Percentiles rank a stretch among this genome's conserved stretches.
These are phyloP conservation scores for Kodamaea fungicola DNA, from an alignment of 1,139 yeast species.

Conservation along the genomic window DNA sequence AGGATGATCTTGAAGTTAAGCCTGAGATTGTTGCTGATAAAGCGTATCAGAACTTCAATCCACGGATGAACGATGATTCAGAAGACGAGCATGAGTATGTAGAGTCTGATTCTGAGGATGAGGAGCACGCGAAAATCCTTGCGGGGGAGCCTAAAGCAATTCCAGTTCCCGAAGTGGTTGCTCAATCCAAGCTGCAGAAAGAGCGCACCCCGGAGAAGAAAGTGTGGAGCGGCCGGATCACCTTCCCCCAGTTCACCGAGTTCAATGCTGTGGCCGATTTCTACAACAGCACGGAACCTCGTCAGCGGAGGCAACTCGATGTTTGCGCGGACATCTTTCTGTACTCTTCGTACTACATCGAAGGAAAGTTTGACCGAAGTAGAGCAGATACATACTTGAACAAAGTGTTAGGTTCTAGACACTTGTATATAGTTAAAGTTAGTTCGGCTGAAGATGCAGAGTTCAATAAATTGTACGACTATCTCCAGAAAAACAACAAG, in stretches of 20 bases:
- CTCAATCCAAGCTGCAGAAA: background rate
- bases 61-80: slow-evolving; percentile 15
- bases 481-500: slow-evolving; percentile 47
- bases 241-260: slow-evolving; percentile 53
- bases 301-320: slow-evolving; percentile 23
- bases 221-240: slow-evolving; percentile 56
- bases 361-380: slow-evolving; percentile 57
- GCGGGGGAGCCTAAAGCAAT: background rate
- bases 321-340: slow-evolving; percentile 29
- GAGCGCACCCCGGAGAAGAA: slow-evolving; percentile 1
- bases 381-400: slow-evolving; percentile 58
- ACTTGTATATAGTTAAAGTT: slow-evolving; percentile 48
- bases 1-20: slow-evolving; percentile 9
- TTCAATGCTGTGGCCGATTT: slow-evolving; percentile 45
- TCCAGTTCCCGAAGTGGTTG: background rate
- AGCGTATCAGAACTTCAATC: slow-evolving; percentile 13
- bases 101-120: slow-evolving; percentile 3
- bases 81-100: slow-evolving; percentile 16
- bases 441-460: slow-evolving; percentile 22
- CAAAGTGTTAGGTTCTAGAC: slow-evolving; percentile 46
- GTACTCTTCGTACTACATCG: slow-evolving; percentile 42
- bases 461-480: slow-evolving; percentile 50
- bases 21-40: background rate
- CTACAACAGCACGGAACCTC: slow-evolving; percentile 32
- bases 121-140: background rate